phyloP scores from a whole-genome alignment of 768 basidiomycete genomes.

The Hortiboletus flavorubellus region DNA sequence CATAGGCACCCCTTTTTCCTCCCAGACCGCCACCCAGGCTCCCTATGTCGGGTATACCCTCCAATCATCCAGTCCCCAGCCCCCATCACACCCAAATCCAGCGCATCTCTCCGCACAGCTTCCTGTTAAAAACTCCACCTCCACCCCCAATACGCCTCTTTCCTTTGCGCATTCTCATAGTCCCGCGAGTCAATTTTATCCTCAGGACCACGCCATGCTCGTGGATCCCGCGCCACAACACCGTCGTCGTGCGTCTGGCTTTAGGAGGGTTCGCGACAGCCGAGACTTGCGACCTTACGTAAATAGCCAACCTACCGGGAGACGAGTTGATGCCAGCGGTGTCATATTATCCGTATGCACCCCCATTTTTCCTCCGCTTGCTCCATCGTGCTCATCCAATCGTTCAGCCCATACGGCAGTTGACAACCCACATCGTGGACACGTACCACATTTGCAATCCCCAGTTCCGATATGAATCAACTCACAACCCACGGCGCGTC shows the following conservation, averaged over 20 bases:
- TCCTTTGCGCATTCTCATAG: slow-evolving; percentile 57
- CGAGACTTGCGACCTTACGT: slow-evolving; percentile 77
- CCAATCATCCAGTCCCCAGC: slow-evolving; percentile 65
- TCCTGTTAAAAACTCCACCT: slow-evolving; percentile 52
- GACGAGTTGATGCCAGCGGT: slow-evolving; percentile 77
- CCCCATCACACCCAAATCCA: slow-evolving; percentile 45
- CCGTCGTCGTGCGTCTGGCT: slow-evolving; percentile 69
- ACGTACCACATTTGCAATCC: slow-evolving; percentile 96
- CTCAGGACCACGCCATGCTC: slow-evolving; percentile 67
- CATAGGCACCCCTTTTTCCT: slow-evolving; percentile 51
- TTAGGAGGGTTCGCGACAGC: slow-evolving; percentile 72
- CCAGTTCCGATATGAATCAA: slow-evolving; percentile 89
- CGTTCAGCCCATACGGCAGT: slow-evolving; percentile 52
- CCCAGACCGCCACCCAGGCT: slow-evolving; percentile 43
- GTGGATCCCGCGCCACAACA: slow-evolving; percentile 58
- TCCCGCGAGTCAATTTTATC: slow-evolving; percentile 52
- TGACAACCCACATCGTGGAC: slow-evolving; percentile 85
- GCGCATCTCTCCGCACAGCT: slow-evolving; percentile 49
- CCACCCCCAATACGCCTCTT: slow-evolving; percentile 70
- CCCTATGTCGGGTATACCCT: slow-evolving; percentile 54
- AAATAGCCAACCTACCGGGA: slow-evolving; percentile 56
- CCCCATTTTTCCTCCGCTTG: not conserved
- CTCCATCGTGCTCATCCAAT: slow-evolving; percentile 9
- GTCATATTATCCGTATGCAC: slow-evolving; percentile 73
- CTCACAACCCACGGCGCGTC: slow-evolving; percentile 93